Evolutionary conservation across 345 rosid genomes (phyloP).

Genomic region (Triadica sebifera): DNA sequence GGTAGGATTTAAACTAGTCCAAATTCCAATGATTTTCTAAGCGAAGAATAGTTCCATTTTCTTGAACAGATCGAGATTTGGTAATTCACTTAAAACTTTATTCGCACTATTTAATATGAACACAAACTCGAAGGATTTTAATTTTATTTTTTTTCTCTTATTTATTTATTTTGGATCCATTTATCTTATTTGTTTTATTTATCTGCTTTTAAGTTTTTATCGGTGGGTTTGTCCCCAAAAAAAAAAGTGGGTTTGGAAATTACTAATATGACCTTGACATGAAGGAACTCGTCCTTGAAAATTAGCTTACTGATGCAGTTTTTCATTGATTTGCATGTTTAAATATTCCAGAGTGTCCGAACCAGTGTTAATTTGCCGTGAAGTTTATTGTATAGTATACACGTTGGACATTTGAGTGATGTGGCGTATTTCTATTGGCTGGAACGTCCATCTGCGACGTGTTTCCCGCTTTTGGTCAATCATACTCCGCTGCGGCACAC

Average conservation of each 20-base stretch:
- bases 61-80: slow-evolving; percentile 5
- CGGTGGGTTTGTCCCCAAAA: too few species aligned
- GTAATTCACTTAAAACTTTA: neutral
- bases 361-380: neutral
- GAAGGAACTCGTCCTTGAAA: too few species aligned
- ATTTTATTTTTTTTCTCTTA: neutral
- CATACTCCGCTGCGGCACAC: too few species aligned
- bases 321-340: neutral
- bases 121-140: neutral
- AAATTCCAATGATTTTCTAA: neutral
- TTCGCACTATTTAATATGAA: too few species aligned
- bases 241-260: too few species aligned
- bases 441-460: slow-evolving; percentile 14
- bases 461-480: slow-evolving; percentile 2
- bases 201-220: too few species aligned
- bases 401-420: slow-evolving; percentile 10
- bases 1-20: neutral
- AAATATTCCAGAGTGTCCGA: too few species aligned
- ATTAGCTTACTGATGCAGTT: too few species aligned
- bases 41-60: neutral
- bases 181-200: too few species aligned
- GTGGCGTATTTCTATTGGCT: slow-evolving; percentile 24
- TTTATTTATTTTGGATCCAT: neutral
- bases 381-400: neutral
- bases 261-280: too few species aligned